Percentiles rank a stretch among this genome's conserved stretches.
phyloP scores from a whole-genome alignment of 176 grass and related monocot species.

The Raddia guianensis region DNA sequence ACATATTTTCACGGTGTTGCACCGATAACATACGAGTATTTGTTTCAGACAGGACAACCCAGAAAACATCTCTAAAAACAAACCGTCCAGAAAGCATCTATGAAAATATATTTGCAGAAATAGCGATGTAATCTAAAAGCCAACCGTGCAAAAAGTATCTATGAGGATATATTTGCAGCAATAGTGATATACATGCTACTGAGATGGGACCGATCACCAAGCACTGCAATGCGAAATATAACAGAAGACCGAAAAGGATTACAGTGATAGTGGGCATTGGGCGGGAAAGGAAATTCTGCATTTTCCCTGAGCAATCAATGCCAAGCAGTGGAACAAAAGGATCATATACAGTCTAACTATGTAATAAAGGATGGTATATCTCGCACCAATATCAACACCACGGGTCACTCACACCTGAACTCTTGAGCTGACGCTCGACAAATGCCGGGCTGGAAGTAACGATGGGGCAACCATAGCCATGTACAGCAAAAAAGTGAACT shows the following conservation, averaged over 20 bases:
- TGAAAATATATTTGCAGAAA: no score
- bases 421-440: neutral
- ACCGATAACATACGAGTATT: no score
- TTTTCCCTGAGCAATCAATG: constrained; percentile 43
- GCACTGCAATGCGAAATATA: neutral
- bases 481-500: constrained; percentile 41
- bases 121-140: no score
- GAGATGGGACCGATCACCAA: neutral
- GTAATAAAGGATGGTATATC: constrained; percentile 29
- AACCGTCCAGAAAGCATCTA: no score
- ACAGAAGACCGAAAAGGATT: neutral
- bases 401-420: constrained; percentile 29
- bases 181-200: neutral
- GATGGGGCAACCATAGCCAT: constrained; percentile 45
- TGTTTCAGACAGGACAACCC: no score
- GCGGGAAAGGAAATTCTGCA: constrained; percentile 33
- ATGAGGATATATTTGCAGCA: neutral
- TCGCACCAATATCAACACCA: constrained; percentile 51
- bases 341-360: constrained; percentile 36
- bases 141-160: neutral
- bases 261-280: constrained; percentile 1
- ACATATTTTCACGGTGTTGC: no score
- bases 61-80: no score
- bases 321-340: constrained; percentile 29
- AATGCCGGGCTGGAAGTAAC: constrained; percentile 19